A percentile compares a stretch with the other conserved stretches of the same genome.
phyloP scores from a whole-genome alignment of 1,284 basidiomycete genomes.

The Ustilago cynodontis region DNA sequence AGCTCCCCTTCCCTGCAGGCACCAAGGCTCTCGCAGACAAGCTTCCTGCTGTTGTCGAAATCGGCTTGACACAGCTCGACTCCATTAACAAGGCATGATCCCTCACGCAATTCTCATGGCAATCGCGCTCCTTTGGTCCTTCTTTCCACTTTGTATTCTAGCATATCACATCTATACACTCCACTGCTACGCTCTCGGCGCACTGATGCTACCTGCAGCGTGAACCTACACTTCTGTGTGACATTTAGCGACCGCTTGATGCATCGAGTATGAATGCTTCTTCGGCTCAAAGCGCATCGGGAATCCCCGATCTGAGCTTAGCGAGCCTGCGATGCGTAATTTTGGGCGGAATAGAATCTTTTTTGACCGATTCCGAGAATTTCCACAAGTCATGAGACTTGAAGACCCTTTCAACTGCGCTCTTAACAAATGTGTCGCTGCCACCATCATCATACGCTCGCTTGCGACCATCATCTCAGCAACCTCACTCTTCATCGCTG shows the following conservation, averaged over 20 bases:
- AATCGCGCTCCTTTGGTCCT: not conserved
- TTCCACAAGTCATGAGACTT: constrained; percentile 27
- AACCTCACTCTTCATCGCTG: not conserved
- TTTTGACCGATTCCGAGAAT: constrained; percentile 42
- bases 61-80: constrained; percentile 51
- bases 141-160: constrained; percentile 31
- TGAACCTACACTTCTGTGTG: not conserved
- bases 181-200: not conserved
- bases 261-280: not conserved
- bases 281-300: not conserved
- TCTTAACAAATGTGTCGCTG: constrained; percentile 14
- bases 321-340: not conserved
- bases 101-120: not conserved
- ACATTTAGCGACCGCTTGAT: not conserved
- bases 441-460: constrained; percentile 12
- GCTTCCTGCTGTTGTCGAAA: constrained; percentile 65
- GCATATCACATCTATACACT: constrained; percentile 15
- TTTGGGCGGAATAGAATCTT: constrained; percentile 20
- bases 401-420: constrained; percentile 36
- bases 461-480: constrained; percentile 8
- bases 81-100: constrained; percentile 35
- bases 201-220: not conserved
- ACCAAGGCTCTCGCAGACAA: constrained; percentile 81
- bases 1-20: constrained; percentile 91
- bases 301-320: not conserved